These are phyloP conservation scores for Clonostachys sp. DNA, from an alignment of 2,329 filamentous ascomycete species.

Conservation along the genomic window DNA sequence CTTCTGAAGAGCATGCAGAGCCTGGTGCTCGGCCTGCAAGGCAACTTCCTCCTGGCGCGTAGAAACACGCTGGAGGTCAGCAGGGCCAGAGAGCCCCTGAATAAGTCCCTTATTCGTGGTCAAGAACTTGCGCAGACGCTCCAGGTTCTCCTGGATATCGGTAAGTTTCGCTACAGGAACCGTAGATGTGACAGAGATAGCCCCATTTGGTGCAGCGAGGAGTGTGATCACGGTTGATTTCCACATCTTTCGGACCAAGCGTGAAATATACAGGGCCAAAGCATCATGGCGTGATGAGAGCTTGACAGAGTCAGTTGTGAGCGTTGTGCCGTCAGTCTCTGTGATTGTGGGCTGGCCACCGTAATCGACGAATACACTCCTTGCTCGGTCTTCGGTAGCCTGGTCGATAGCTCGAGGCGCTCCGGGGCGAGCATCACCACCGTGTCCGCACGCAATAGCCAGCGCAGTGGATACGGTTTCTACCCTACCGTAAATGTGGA, in stretches of 20 bases:
- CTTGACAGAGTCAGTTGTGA: constrained; percentile 75
- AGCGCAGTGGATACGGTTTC: constrained; percentile 89
- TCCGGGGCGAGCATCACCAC: constrained; percentile 67
- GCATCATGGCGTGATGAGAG: constrained; percentile 89
- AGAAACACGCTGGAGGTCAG: constrained; percentile 71
- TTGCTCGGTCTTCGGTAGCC: constrained; percentile 77
- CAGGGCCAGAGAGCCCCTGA: constrained; percentile 87
- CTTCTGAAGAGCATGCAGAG: constrained; percentile 78
- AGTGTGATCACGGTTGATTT: constrained; percentile 67
- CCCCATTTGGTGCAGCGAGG: constrained; percentile 39
- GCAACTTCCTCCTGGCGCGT: constrained; percentile 89
- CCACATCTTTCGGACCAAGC: constrained; percentile 88
- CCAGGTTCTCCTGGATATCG: constrained; percentile 74
- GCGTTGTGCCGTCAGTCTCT: constrained; percentile 67
- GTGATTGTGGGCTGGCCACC: constrained; percentile 83
- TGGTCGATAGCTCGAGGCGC: constrained; percentile 78
- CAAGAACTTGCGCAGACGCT: constrained; percentile 76
- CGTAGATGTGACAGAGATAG: constrained; percentile 61
- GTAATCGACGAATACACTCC: constrained; percentile 85
- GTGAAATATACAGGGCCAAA: constrained; percentile 79
- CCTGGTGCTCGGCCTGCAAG: constrained; percentile 89
- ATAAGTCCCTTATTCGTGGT: constrained; percentile 86
- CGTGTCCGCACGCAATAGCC: constrained; percentile 92
- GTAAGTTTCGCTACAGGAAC: constrained; percentile 66
- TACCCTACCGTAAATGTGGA: constrained; percentile 77